Evolutionary conservation across 2,329 filamentous ascomycete species (phyloP).

Genomic region (Tolypocladium endophyticum): DNA sequence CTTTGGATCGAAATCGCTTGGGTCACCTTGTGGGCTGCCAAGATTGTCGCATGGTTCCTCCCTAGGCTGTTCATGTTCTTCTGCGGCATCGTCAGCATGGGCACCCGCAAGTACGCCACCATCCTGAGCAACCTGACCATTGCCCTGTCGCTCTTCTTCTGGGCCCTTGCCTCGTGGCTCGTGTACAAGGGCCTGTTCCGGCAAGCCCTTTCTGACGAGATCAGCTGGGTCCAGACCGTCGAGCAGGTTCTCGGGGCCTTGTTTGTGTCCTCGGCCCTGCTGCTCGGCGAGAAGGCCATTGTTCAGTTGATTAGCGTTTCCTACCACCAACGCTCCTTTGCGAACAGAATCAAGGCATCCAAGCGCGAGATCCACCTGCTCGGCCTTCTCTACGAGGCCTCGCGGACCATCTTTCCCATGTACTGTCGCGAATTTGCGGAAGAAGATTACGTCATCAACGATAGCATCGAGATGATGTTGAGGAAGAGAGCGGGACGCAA

Average conservation of each 20-base stretch:
- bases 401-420: conserved; percentile 77
- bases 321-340: conserved; percentile 78
- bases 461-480: conserved; percentile 63
- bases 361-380: conserved; percentile 79
- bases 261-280: conserved; percentile 58
- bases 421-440: conserved; percentile 86
- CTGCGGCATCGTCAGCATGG: conserved; percentile 57
- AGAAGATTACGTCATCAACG: conserved; percentile 86
- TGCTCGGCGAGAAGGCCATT: conserved; percentile 66
- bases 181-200: conserved; percentile 48
- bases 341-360: conserved; percentile 74
- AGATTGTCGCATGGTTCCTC: conserved; percentile 50
- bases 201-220: conserved; percentile 16
- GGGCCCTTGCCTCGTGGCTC: conserved; percentile 52
- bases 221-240: conserved; percentile 47
- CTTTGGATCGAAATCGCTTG: conserved; percentile 61
- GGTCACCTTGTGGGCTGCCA: conserved; percentile 57
- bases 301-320: conserved; percentile 78
- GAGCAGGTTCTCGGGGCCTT: conserved; percentile 55
- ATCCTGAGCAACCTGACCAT: conserved; percentile 55
- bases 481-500: conserved; percentile 40
- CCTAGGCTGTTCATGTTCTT: conserved; percentile 58
- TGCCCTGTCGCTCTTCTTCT: conserved; percentile 58
- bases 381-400: conserved; percentile 81
- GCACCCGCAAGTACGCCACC: conserved; percentile 59